Percentiles rank a stretch among this genome's conserved stretches.
phyloP scores from a whole-genome alignment of 129 eudicot species.

The Chrysanthemum seticuspe region DNA sequence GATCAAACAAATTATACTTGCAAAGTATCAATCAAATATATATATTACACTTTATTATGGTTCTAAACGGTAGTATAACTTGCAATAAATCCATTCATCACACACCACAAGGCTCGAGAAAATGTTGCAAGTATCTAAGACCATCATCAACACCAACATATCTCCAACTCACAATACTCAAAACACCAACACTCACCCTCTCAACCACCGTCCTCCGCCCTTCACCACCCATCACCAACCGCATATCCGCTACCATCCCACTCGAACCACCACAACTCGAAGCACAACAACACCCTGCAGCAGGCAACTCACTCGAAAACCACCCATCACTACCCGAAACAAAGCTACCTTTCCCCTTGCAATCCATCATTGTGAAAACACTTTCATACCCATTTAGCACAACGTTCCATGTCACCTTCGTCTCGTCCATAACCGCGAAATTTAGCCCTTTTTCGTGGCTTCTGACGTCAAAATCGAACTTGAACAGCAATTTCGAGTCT shows the following conservation, averaged over 20 bases:
- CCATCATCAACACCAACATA: slow-evolving; percentile 66
- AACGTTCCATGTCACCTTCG: slow-evolving; percentile 62
- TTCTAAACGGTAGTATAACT: no score
- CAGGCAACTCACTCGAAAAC: slow-evolving; percentile 77
- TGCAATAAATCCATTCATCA: slow-evolving; percentile 4
- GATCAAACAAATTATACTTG: no score
- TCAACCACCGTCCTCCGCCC: slow-evolving; percentile 51
- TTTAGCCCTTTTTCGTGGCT: slow-evolving; percentile 10
- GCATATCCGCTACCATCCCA: slow-evolving; percentile 74
- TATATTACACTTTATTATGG: no score
- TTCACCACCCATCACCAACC: slow-evolving; percentile 44
- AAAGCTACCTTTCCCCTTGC: slow-evolving; percentile 56
- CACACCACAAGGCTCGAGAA: slow-evolving; percentile 41
- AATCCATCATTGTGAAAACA: slow-evolving; percentile 67
- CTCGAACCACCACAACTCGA: slow-evolving; percentile 35
- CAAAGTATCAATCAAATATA: no score
- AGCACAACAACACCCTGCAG: slow-evolving; percentile 59
- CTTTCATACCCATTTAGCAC: slow-evolving; percentile 54
- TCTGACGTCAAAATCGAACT: slow-evolving; percentile 48
- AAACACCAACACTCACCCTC: slow-evolving; percentile 57
- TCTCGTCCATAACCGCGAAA: slow-evolving; percentile 36
- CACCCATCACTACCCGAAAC: slow-evolving; percentile 60
- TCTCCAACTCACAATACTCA: slow-evolving; percentile 78
- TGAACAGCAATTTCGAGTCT: slow-evolving; percentile 39
- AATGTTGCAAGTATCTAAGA: slow-evolving; percentile 72